Base-by-base conservation (phyloP, 139 green algal species). In the Closterium sp. region DNA sequence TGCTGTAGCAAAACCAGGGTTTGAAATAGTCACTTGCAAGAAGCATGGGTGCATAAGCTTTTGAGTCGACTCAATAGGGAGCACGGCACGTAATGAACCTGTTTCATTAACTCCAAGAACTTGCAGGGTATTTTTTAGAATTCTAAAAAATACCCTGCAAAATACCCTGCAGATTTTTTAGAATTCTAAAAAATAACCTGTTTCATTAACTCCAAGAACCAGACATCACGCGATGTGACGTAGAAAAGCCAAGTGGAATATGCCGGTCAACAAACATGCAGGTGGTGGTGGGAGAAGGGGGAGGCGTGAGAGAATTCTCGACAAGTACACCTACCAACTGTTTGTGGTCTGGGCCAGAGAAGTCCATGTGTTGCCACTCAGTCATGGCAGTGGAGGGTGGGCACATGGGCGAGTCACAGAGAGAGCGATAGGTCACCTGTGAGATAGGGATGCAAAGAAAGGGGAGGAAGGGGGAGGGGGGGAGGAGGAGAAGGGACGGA, bases 391-490 rank as follows among this genome's bases (percentile, higher is more conserved):
- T 90, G 84, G 66, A 31, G 90, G 30, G 34, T 23, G 90, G 90
- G 33, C 90, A 93, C 90, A 93, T 93, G 55, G 90, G 90, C 33
- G 84, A 90, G 33, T 86, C 84, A 31, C 84, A 90, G 43, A 93
- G 33, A 0, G 84, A 87, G 21, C 90, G 90, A n/a, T 90, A 93
- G 19, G 34, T 86, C 25, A 84, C 55, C 89, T 89, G 89, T n/a
- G 28, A 4, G 28, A 85, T 31, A n/a, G 76, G 25, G 25, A 10
- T n/a, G 25, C 5, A 10, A 31, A 85, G 25, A 85, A 10, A 85
- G 76, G 30, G 16, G 7, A 85, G 36, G 36, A 55, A 12, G 36
- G 36, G 38, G 2, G 3, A 4, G 2, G 1, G 9, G 3, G 28
- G 2, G 4, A 31, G 1, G 2, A 6, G 1, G 28, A 25, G 81